phyloP scores from a whole-genome alignment of 2,329 filamentous ascomycete species.

The Colletotrichum shisoi region DNA sequence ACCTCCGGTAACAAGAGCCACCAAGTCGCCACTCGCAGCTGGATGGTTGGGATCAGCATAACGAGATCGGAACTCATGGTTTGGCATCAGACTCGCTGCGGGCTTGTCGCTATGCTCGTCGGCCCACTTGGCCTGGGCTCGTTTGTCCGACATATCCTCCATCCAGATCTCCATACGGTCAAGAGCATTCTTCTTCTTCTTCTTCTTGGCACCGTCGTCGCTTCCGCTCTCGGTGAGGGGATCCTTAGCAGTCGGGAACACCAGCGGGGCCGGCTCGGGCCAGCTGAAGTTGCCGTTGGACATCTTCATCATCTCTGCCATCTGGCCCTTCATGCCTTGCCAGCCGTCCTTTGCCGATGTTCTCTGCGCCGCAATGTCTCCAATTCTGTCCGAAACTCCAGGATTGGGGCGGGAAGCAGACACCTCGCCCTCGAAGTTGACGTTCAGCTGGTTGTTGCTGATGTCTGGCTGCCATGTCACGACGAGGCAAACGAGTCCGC shows the following conservation, averaged over 20 bases:
- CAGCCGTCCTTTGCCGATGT: neutral
- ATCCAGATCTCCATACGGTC: slow-evolving; percentile 41
- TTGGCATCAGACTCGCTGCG: slow-evolving; percentile 41
- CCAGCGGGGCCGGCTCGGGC: slow-evolving; percentile 57
- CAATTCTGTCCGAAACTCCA: neutral
- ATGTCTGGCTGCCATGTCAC: slow-evolving; percentile 61
- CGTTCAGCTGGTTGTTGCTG: slow-evolving; percentile 39
- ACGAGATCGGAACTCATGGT: slow-evolving; percentile 42
- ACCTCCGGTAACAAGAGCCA: slow-evolving; percentile 44
- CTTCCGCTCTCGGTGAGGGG: slow-evolving; percentile 7
- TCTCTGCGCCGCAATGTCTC: neutral
- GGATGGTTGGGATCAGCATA: slow-evolving; percentile 45
- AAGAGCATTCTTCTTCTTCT: slow-evolving; percentile 33
- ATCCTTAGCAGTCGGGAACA: slow-evolving; percentile 50
- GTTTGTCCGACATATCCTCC: slow-evolving; percentile 40
- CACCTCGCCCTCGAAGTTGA: slow-evolving; percentile 46
- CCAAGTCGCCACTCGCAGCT: slow-evolving; percentile 42
- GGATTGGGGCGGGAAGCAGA: rapidly evolving
- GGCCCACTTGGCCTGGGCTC: slow-evolving; percentile 41
- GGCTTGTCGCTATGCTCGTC: slow-evolving; percentile 37
- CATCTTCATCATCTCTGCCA: slow-evolving; percentile 27
- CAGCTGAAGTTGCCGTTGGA: slow-evolving; percentile 52
- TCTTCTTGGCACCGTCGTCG: slow-evolving; percentile 38
- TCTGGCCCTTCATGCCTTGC: slow-evolving; percentile 2
- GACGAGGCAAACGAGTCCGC: slow-evolving; percentile 60